phyloP scores from a whole-genome alignment of 164 flowering plant species.

The Magnolia kwangsiensis region DNA sequence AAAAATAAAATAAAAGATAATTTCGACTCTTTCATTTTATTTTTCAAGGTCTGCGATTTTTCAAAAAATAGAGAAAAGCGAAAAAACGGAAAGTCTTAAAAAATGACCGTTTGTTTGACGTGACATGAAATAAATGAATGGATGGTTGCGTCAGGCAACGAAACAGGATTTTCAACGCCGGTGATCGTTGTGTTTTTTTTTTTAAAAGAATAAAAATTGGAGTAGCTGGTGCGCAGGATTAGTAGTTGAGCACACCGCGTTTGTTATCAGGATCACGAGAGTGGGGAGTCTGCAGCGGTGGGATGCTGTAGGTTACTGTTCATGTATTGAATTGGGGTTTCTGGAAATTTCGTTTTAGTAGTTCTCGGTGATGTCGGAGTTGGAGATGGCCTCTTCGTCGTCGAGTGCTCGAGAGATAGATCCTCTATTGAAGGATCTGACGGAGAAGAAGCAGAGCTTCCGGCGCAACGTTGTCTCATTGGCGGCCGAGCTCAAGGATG shows the following conservation, averaged over 20 bases:
- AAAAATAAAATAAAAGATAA: not conserved
- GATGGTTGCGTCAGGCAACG: not conserved
- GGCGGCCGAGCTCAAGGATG: slow-evolving; percentile 89
- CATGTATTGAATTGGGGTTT: not conserved
- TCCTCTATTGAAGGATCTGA: slow-evolving; percentile 82
- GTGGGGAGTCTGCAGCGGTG: not conserved
- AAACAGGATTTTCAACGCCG: not conserved
- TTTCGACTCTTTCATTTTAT: not conserved
- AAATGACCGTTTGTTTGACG: not conserved
- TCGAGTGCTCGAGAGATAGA: slow-evolving; percentile 37
- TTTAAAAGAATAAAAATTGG: not conserved
- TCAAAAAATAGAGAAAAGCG: not conserved
- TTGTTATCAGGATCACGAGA: not conserved
- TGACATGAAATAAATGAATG: slow-evolving; percentile 9
- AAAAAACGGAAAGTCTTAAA: not conserved
- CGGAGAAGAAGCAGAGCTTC: slow-evolving; percentile 78
- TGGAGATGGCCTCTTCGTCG: slow-evolving; percentile 13
- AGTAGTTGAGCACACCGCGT: not conserved
- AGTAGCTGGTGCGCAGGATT: not conserved
- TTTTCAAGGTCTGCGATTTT: not conserved
- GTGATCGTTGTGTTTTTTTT: not conserved
- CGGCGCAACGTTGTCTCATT: slow-evolving; percentile 67
- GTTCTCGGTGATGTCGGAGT: slow-evolving; percentile 20
- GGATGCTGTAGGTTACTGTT: not conserved
- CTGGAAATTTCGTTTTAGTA: not conserved